phyloP scores from a whole-genome alignment of 345 rosid genomes.

The Physaria fendleri region DNA sequence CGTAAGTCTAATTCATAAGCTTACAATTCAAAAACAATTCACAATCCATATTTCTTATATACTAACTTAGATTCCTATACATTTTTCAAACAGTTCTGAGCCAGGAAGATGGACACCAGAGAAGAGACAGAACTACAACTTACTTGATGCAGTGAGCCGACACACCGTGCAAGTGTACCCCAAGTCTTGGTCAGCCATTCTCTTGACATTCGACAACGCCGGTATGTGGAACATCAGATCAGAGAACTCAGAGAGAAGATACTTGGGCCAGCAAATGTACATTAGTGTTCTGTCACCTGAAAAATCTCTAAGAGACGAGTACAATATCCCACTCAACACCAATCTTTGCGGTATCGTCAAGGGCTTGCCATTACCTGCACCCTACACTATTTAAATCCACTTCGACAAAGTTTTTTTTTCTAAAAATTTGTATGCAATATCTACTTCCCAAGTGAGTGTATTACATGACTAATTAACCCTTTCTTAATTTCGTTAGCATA shows the following conservation, averaged over 20 bases:
- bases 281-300: slow-evolving; percentile 54
- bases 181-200: slow-evolving; percentile 71
- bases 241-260: slow-evolving; percentile 48
- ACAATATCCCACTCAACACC: slow-evolving; percentile 59
- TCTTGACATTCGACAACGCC: slow-evolving; percentile 70
- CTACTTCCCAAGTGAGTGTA: too few species aligned
- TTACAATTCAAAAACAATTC: too few species aligned
- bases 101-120: slow-evolving; percentile 65
- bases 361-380: slow-evolving; percentile 49
- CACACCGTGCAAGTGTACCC: slow-evolving; percentile 77
- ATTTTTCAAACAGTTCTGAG: too few species aligned
- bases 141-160: slow-evolving; percentile 77
- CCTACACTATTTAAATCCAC: too few species aligned
- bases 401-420: too few species aligned
- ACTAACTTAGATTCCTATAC: too few species aligned
- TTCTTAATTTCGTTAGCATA: too few species aligned
- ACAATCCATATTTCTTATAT: too few species aligned
- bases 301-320: slow-evolving; percentile 71
- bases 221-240: slow-evolving; percentile 93
- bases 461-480: slow-evolving; percentile 30
- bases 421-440: too few species aligned
- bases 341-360: slow-evolving; percentile 53
- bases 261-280: slow-evolving; percentile 69
- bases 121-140: slow-evolving; percentile 66
- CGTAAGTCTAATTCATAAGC: too few species aligned